phyloP scores from a whole-genome alignment of 1,284 basidiomycete genomes.

The Trichosporon sp. region DNA sequence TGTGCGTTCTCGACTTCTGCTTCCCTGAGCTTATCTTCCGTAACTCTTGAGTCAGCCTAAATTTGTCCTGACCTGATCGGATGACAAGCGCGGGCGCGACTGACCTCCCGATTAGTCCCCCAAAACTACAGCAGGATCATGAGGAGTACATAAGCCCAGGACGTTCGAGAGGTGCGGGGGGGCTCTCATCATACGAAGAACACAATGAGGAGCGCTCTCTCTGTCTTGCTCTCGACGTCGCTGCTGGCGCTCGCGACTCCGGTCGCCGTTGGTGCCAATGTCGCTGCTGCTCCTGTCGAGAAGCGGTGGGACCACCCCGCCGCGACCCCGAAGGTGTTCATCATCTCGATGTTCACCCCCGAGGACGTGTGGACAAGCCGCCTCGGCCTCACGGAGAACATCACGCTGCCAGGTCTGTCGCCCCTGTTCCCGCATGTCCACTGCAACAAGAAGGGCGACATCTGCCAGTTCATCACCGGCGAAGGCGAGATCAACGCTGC shows the following conservation, averaged over 20 bases:
- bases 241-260: not conserved
- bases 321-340: not conserved
- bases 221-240: not conserved
- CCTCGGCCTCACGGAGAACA: slow-evolving; percentile 44
- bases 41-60: not conserved
- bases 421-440: slow-evolving; percentile 50
- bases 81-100: not conserved
- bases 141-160: not conserved
- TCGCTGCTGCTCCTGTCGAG: not conserved
- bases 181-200: not conserved
- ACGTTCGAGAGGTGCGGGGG: not conserved
- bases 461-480: slow-evolving; percentile 49
- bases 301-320: not conserved
- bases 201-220: not conserved
- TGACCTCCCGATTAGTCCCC: not conserved
- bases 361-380: slow-evolving; percentile 42
- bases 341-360: slow-evolving; percentile 34
- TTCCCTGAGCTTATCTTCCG: not conserved
- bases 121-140: too few species aligned
- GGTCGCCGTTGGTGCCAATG: not conserved
- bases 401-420: slow-evolving; percentile 51
- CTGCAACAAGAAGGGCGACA: slow-evolving; percentile 47
- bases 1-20: not conserved
- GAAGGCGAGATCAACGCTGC: slow-evolving; percentile 55
- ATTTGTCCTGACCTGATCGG: not conserved